Base-by-base conservation (phyloP, 352 stramenopile genomes). In the Globisporangium radiosum region DNA sequence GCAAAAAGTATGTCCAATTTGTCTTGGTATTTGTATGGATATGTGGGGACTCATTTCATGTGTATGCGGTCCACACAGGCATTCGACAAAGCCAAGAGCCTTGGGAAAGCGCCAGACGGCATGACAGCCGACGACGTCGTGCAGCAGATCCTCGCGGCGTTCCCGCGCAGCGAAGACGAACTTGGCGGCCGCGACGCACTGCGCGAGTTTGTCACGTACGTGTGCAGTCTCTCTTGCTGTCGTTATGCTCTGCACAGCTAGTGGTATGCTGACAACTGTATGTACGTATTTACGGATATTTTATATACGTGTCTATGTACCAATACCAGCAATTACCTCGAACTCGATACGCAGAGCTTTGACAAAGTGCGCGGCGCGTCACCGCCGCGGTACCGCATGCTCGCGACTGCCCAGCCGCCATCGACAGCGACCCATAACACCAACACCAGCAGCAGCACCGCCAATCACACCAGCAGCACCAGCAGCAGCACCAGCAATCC, bases 81-180 rank as follows among this genome's bases (percentile, higher is more conserved):
- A 7, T 94, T 94, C 59, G 84, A 94, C 52, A 94, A 94, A 62
- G 75, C 78, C 40, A 81, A 86, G 25, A 61, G 67, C 14, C 14
- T 64, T 17, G 59, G 59, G 15, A 64, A 64, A 49, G 53, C 52
- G 25, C 45, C 73, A 3, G 65, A 76, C 25, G 70, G 65, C 4
- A 72, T 89, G 54, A 90, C 71, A 17, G 68, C 81, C 6, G 68
- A 86, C 14, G 81, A 92, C 59, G 68, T 89, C 36, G 71, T 77
- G 37, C 66, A 87, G 59, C 77, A 90, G 69, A 87, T 94, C 61
- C 66, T 90, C 37, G 84, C 89, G 33, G 75, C 77, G 47, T 94
- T 77, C 59, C 71, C 79, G 44, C 83, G 84, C 56, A 90, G 82
- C 48, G 82, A 92, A 54, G 69, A 72, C 51, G 85, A 94, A 60